phyloP scores from a whole-genome alignment of 2,329 filamentous ascomycete genomes.

The Cordyceps militaris region DNA sequence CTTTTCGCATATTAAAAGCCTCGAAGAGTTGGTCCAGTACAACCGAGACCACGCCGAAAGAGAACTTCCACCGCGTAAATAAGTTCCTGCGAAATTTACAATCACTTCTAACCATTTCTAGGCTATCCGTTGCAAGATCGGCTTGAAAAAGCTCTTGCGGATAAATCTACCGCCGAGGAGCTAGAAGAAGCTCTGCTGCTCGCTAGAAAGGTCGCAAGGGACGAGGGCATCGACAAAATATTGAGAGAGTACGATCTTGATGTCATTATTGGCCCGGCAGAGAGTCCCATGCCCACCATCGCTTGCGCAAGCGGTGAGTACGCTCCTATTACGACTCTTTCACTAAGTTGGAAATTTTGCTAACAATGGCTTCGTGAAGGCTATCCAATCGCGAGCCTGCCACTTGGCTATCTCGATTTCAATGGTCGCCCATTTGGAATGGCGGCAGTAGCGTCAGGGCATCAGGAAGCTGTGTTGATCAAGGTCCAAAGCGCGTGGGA shows the following conservation, averaged over 20 bases:
- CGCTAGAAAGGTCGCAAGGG: slow-evolving; percentile 6
- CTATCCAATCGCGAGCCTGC: slow-evolving; percentile 10
- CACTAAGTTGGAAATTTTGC: background rate
- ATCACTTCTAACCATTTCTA: background rate
- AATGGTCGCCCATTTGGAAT: slow-evolving; percentile 13
- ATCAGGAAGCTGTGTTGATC: slow-evolving; percentile 10
- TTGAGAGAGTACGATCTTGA: slow-evolving; percentile 9
- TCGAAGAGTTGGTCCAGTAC: slow-evolving; percentile 10
- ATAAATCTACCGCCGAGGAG: slow-evolving; percentile 7
- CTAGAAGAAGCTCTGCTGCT: slow-evolving; percentile 2
- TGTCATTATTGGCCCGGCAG: slow-evolving; percentile 14
- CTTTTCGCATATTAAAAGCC: background rate
- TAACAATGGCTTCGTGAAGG: background rate
- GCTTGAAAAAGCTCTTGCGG: slow-evolving; percentile 7
- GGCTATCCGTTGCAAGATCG: slow-evolving; percentile 10
- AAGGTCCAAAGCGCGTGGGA: slow-evolving; percentile 15
- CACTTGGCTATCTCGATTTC: slow-evolving; percentile 8
- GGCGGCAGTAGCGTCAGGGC: slow-evolving; percentile 8
- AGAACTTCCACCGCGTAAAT: slow-evolving; percentile 11
- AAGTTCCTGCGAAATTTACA: background rate
- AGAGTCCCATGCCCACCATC: slow-evolving; percentile 11
- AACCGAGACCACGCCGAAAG: slow-evolving; percentile 10
- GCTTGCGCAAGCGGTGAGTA: slow-evolving; percentile 6
- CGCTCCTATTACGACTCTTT: background rate
- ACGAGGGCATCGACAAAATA: slow-evolving; percentile 3